Conservation (phyloP, 345 rosid species). For the Carallia pectinifolia region DNA sequence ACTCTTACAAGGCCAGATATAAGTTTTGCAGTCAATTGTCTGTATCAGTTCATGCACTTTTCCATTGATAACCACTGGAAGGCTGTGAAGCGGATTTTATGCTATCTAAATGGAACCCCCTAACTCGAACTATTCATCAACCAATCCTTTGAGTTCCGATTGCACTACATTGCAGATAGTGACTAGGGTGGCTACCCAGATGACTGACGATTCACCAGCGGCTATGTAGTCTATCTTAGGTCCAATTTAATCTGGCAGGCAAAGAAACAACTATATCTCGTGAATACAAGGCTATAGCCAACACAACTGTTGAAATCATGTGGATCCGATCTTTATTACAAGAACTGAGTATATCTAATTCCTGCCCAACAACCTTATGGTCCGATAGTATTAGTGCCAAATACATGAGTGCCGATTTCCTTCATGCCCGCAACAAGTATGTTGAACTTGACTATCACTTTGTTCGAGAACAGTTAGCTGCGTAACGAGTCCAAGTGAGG, state of each 20-base stretch:
- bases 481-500: no score
- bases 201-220: neutral
- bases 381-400: neutral
- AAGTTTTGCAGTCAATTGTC: neutral
- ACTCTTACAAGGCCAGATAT: neutral
- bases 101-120: no score
- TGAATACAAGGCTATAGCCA: neutral
- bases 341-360: no score
- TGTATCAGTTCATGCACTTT: neutral
- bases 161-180: neutral
- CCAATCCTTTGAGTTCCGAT: no score
- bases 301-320: no score
- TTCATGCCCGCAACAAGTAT: neutral
- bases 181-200: neutral
- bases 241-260: accelerated
- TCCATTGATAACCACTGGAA: neutral
- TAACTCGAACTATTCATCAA: no score
- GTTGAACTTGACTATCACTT: neutral
- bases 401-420: neutral
- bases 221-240: neutral
- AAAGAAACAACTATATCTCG: no score
- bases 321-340: neutral
- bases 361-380: neutral
- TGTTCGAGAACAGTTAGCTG: no score
- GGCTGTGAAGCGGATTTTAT: no score